Conservation (phyloP, 2,329 filamentous ascomycete species). For the Fusarium veterinarium region DNA sequence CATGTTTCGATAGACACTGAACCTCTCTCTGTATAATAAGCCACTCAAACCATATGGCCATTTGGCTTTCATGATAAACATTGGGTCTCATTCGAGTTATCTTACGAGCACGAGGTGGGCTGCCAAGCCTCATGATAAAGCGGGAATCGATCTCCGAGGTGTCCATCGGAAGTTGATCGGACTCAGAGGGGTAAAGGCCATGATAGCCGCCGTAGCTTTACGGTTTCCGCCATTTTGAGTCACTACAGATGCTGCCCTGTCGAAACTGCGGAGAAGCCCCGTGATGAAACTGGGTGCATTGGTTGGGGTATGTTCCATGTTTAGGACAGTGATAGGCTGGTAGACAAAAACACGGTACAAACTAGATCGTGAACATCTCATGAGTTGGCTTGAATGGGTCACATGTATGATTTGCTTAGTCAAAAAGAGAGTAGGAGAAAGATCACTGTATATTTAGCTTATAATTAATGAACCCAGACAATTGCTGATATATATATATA, state of each 20-base stretch:
- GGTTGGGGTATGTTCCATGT: constrained; percentile 18
- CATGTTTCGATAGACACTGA: constrained; percentile 29
- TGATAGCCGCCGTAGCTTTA: constrained; percentile 2
- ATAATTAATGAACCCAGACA: background rate
- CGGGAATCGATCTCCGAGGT: constrained; percentile 19
- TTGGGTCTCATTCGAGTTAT: constrained; percentile 21
- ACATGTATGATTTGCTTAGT: background rate
- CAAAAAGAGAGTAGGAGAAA: background rate
- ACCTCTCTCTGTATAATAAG: constrained; percentile 19
- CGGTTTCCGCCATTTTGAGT: constrained; percentile 35
- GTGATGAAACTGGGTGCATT: constrained; percentile 37
- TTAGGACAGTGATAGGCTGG: background rate
- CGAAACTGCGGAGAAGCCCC: constrained; percentile 36
- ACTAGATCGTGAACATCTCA: background rate
- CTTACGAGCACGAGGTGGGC: constrained; percentile 21
- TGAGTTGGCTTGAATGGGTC: background rate
- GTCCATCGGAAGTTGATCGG: background rate
- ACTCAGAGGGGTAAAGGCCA: constrained; percentile 3
- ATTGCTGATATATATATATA: background rate
- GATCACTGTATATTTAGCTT: too few relatives aligned
- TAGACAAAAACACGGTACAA: background rate
- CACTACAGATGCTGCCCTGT: constrained; percentile 24
- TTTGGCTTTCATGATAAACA: background rate
- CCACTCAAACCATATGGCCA: constrained; percentile 15
- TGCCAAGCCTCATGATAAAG: constrained; percentile 24